Evolutionary conservation across 345 rosid genomes (phyloP).

Genomic region (Erucastrum elatum): DNA sequence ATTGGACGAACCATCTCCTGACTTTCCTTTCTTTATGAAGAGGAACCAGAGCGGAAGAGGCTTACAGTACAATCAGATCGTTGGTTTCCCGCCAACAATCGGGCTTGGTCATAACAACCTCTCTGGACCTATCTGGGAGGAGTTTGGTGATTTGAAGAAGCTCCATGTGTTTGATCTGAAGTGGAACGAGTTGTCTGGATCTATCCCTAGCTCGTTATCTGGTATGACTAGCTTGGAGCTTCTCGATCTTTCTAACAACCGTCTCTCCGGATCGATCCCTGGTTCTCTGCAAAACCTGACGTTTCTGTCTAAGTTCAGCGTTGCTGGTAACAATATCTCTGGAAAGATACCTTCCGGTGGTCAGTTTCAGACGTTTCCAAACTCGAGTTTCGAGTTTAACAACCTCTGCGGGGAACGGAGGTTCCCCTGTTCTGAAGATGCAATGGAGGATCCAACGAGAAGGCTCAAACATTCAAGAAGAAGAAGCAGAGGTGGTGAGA

Average conservation of each 20-base stretch:
- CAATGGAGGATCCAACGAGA: neutral
- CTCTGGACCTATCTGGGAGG: slow-evolving; percentile 53
- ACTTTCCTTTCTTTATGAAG: slow-evolving; percentile 61
- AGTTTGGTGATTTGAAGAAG: slow-evolving; percentile 54
- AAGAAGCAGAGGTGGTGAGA: slow-evolving; percentile 35
- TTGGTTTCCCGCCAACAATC: slow-evolving; percentile 52
- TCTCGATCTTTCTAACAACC: slow-evolving; percentile 55
- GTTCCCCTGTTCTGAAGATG: slow-evolving; percentile 39
- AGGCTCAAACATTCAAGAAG: slow-evolving; percentile 38
- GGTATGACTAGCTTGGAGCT: slow-evolving; percentile 56
- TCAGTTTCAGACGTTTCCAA: slow-evolving; percentile 76
- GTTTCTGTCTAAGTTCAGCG: slow-evolving; percentile 61
- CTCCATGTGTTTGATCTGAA: slow-evolving; percentile 54
- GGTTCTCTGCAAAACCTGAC: slow-evolving; percentile 40
- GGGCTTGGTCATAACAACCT: slow-evolving; percentile 44
- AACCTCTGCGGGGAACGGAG: slow-evolving; percentile 73
- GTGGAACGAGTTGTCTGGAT: slow-evolving; percentile 44
- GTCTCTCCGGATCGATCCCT: slow-evolving; percentile 48
- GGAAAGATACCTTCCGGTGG: slow-evolving; percentile 65
- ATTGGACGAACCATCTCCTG: slow-evolving; percentile 54
- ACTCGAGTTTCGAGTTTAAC: slow-evolving; percentile 79
- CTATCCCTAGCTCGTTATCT: slow-evolving; percentile 48
- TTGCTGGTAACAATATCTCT: slow-evolving; percentile 54
- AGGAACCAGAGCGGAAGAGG: slow-evolving; percentile 51
- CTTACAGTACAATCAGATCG: slow-evolving; percentile 64